Evolutionary conservation across 169 alveolate species (phyloP).

Genomic region (Plasmodium reichenowi): DNA sequence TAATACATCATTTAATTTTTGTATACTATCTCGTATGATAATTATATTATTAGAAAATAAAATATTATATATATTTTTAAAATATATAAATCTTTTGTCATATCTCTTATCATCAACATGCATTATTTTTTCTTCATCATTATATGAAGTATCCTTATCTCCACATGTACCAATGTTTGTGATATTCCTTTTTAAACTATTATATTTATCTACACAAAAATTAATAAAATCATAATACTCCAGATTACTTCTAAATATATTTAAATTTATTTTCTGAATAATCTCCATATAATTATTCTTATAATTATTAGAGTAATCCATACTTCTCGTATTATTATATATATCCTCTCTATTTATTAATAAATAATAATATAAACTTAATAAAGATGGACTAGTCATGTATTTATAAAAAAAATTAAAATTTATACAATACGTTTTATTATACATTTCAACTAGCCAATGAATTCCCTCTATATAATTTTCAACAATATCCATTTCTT

Average conservation of each 20-base stretch:
- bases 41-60: conserved; percentile 48
- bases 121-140: neutral
- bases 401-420: conserved; percentile 74
- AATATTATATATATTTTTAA: conserved; percentile 63
- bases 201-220: conserved; percentile 50
- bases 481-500: conserved; percentile 58
- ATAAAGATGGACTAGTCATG: conserved; percentile 42
- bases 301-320: neutral
- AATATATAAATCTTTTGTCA: neutral
- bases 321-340: too few relatives aligned
- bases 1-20: conserved; percentile 47
- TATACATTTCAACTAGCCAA: conserved; percentile 76
- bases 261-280: conserved; percentile 42
- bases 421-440: conserved; percentile 64
- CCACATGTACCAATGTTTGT: too few relatives aligned
- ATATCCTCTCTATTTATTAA: neutral
- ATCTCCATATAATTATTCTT: conserved; percentile 1
- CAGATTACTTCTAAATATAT: conserved; percentile 49
- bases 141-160: neutral
- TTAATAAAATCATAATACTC: conserved; percentile 65
- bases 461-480: conserved; percentile 66
- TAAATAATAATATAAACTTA: conserved; percentile 61
- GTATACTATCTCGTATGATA: conserved; percentile 15
- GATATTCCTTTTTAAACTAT: neutral
- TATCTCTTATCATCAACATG: neutral